Evolutionary conservation across 1,284 basidiomycete species (phyloP).

Genomic region (Boletus semigastroideus): DNA sequence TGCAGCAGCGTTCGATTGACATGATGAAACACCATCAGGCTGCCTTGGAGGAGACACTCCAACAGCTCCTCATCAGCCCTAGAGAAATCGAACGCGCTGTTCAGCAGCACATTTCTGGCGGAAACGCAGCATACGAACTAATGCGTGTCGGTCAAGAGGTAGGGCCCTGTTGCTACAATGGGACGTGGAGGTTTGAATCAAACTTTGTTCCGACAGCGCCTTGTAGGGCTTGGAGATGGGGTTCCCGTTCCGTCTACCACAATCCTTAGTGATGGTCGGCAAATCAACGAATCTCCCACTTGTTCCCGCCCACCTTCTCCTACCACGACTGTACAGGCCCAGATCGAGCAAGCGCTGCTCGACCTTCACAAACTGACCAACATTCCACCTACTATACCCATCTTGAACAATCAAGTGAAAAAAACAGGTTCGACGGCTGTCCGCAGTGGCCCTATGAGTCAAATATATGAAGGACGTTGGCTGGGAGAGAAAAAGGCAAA

Average conservation of each 20-base stretch:
- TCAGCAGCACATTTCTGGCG: conserved; percentile 40
- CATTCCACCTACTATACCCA: conserved; percentile 49
- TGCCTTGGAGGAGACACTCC: conserved; percentile 38
- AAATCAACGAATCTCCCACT: conserved; percentile 25
- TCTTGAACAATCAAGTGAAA: conserved; percentile 49
- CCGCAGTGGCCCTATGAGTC: conserved; percentile 49
- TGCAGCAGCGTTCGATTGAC: conserved; percentile 38
- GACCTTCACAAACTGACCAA: conserved; percentile 49
- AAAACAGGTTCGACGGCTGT: conserved; percentile 36
- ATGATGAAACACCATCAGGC: conserved; percentile 34
- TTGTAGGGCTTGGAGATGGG: conserved; percentile 24
- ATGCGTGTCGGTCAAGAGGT: conserved; percentile 54
- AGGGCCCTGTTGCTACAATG: conserved; percentile 1
- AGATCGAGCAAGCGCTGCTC: conserved; percentile 43
- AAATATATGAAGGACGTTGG: conserved; percentile 54
- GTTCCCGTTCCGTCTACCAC: conserved; percentile 1
- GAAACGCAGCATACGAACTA: conserved; percentile 41
- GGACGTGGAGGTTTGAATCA: not conserved
- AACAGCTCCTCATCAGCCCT: conserved; percentile 38
- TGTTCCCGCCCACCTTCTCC: conserved; percentile 25
- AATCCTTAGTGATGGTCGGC: conserved; percentile 21
- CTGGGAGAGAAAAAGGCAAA: conserved; percentile 47
- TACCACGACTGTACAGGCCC: conserved; percentile 36
- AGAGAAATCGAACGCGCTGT: conserved; percentile 38
- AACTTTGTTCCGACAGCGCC: conserved; percentile 26